Base-by-base conservation (phyloP, 306 rosid species). In the Leucaena leucocephala region DNA sequence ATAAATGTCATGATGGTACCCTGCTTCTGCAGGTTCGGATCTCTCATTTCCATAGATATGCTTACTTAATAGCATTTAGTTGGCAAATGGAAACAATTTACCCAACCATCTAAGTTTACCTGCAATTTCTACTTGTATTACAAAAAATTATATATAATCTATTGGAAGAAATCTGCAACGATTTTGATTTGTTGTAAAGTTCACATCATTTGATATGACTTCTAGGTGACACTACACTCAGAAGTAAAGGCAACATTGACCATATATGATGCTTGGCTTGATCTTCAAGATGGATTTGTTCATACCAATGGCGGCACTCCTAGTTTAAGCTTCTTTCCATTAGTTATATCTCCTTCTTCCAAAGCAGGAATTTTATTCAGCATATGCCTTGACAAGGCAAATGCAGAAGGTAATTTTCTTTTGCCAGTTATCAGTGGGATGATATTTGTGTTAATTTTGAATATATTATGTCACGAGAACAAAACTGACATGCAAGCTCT, bases 261-360 rank as follows among this genome's bases (percentile, higher is more conserved):
- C 69, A 86, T 95, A 72, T 82, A 85, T 61, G 97, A 95, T 86
- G 96, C 98, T 63, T 93, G 97, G 98, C 97, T 95, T 81, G 98
- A 93, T 84, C 99, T 95, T 83, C 99, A 91, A 93, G 93, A 93
- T 77, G 99, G 96, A 82, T 93, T 95, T 91, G 87, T 86, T 87
- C 97, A 95, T 86, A 81, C 88, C 59, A 83, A 89, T 76, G 89
- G 88, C 80, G 90, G 96, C 74, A 84, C 91, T 84, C 96, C 98
- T 63, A 83, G 82, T 52, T 90, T 93, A 62, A 89, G 89, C 80
- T 88, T 85, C 92, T 89, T 91, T 86, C 98, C 99, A 46, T 86
- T 95, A 54, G 87, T 90, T 77, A 86, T 91, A 81, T 90, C 99
- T 67, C 93, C 98, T 46, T 78, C 87, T 85, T 93, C 98, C 82